Percentiles rank a stretch among this genome's conserved stretches.
These are phyloP conservation scores for Cucurbita maxima DNA, from an alignment of 306 rosid genomes.

Conservation along the genomic window DNA sequence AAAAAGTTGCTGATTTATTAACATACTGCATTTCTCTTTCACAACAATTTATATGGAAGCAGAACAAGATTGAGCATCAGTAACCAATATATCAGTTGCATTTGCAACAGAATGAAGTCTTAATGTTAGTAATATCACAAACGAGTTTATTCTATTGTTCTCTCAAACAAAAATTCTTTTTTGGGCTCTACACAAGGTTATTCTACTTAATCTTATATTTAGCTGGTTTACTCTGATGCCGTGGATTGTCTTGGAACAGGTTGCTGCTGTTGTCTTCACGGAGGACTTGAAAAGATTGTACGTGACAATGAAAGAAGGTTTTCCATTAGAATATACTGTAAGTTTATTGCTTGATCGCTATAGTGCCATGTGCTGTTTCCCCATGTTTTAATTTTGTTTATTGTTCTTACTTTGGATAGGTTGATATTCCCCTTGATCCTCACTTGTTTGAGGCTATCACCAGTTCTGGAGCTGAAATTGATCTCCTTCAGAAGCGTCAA, in stretches of 20 bases:
- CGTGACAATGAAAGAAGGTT: constrained; percentile 93
- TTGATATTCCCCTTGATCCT: constrained; percentile 91
- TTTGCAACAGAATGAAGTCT: not conserved
- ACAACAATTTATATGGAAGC: not conserved
- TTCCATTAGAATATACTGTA: constrained; percentile 82
- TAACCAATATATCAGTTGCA: not conserved
- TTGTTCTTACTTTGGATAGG: constrained; percentile 31
- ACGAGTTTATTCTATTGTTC: not conserved
- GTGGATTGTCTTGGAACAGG: constrained; percentile 43
- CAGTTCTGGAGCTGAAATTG: constrained; percentile 86
- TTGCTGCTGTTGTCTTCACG: constrained; percentile 78
- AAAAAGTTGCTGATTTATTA: not conserved
- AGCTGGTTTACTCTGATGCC: constrained; percentile 18
- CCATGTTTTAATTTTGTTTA: not conserved
- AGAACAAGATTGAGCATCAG: not conserved
- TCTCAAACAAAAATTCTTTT: not conserved
- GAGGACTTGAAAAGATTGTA: constrained; percentile 76
- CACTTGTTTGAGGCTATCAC: constrained; percentile 74
- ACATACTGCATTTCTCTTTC: not conserved
- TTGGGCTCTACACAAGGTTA: not conserved
- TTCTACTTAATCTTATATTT: not conserved
- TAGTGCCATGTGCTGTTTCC: constrained; percentile 5
- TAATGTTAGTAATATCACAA: not conserved
- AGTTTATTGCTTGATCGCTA: constrained; percentile 20
- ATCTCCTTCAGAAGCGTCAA: constrained; percentile 75